A percentile compares a stretch with the other conserved stretches of the same genome.
Conservation (phyloP, 2,329 filamentous ascomycete species). For the Annulohypoxylon truncatum region DNA sequence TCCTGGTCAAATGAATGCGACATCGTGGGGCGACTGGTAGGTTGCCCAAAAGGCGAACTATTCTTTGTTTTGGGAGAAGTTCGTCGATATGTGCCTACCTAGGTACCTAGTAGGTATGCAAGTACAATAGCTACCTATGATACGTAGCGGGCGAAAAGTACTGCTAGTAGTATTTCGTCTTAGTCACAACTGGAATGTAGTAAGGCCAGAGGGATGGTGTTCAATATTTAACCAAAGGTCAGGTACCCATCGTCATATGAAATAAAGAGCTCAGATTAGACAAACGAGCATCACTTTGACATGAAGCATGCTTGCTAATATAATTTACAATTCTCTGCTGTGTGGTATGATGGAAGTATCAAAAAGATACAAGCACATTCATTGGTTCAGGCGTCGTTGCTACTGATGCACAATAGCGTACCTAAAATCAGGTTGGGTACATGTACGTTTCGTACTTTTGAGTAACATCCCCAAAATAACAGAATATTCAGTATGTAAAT, state of each 20-base stretch:
- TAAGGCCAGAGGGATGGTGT: constrained; percentile 2
- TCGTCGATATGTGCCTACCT: too few species aligned
- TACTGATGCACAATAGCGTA: constrained; percentile 8
- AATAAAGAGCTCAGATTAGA: background rate
- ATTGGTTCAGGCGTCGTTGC: constrained; percentile 18
- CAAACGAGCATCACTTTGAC: constrained; percentile 1
- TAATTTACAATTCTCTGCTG: constrained; percentile 17
- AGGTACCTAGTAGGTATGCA: too few species aligned
- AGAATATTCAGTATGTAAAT: background rate
- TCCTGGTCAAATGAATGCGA: constrained; percentile 39
- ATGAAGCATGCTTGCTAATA: constrained; percentile 13
- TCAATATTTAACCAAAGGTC: constrained; percentile 1
- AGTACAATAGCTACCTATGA: too few species aligned
- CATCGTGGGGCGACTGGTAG: constrained; percentile 33
- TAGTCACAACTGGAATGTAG: background rate
- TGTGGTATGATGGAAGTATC: constrained; percentile 27
- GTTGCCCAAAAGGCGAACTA: constrained; percentile 5
- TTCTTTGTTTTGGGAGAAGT: constrained; percentile 1
- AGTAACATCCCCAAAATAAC: background rate
- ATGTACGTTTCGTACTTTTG: background rate
- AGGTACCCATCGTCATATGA: constrained; percentile 23
- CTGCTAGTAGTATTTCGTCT: background rate
- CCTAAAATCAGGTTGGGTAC: constrained; percentile 11
- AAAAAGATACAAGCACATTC: constrained; percentile 9
- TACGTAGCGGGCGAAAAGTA: constrained; percentile 12